These are phyloP conservation scores for Colletotrichum noveboracense DNA, from an alignment of 2,329 filamentous ascomycete genomes.

Conservation along the genomic window DNA sequence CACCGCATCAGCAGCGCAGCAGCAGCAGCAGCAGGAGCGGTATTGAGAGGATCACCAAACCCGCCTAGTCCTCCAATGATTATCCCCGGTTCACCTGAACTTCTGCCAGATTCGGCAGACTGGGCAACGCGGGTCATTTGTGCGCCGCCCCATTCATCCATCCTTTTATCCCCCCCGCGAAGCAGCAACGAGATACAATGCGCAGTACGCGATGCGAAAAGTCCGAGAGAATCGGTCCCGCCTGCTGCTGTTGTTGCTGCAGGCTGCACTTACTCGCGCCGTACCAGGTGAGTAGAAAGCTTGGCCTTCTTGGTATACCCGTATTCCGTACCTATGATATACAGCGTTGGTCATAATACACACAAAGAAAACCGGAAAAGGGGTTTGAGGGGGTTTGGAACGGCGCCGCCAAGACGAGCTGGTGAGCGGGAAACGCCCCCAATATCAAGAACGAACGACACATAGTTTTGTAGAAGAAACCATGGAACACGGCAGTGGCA, in stretches of 20 bases:
- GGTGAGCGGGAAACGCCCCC: background rate
- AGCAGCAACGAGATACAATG: background rate
- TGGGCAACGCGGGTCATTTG: conserved; percentile 87
- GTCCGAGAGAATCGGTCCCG: background rate
- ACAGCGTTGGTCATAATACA: background rate
- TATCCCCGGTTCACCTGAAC: background rate
- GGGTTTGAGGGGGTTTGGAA: background rate
- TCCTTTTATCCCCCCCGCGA: conserved; percentile 59
- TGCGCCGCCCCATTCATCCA: background rate
- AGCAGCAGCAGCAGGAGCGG: too few species aligned
- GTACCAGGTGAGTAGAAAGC: background rate
- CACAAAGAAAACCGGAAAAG: background rate
- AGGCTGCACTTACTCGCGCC: background rate
- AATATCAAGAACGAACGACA: background rate
- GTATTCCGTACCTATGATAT: background rate
- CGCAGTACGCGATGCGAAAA: background rate
- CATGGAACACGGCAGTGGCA: too few species aligned
- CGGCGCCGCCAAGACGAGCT: background rate
- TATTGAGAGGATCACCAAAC: background rate
- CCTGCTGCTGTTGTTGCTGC: too few species aligned
- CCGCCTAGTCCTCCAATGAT: conserved; percentile 7
- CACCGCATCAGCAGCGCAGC: background rate
- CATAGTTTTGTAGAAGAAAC: background rate
- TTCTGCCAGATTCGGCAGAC: conserved; percentile 53
- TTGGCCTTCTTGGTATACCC: background rate